These are phyloP conservation scores for Bidens hawaiensis DNA, from an alignment of 140 eudicot species.

Conservation along the genomic window DNA sequence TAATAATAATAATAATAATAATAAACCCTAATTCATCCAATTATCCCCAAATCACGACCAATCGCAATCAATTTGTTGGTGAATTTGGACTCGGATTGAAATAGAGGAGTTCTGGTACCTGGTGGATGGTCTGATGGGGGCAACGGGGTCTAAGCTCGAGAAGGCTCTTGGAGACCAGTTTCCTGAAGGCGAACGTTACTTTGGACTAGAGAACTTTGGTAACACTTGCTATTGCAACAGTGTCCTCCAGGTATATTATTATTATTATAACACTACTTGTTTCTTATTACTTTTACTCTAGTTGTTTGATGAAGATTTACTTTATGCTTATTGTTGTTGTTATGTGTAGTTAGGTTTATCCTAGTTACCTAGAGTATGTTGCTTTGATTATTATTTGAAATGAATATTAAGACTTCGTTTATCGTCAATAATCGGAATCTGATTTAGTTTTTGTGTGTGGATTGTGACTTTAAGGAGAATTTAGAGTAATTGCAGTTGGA, in stretches of 20 bases:
- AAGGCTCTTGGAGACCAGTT: conserved; percentile 92
- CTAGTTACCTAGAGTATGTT: not conserved
- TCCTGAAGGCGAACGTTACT: conserved; percentile 90
- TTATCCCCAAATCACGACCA: not conserved
- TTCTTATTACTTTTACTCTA: not conserved
- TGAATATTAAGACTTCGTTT: not conserved
- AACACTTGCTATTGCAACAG: conserved; percentile 93
- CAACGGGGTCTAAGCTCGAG: conserved; percentile 89
- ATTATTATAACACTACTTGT: no score
- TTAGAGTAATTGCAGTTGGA: no score
- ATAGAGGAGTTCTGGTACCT: conserved; percentile 59
- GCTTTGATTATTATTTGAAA: not conserved
- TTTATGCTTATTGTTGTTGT: conserved; percentile 10
- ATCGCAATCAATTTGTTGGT: not conserved
- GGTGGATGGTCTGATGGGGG: conserved; percentile 86
- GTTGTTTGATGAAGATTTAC: not conserved
- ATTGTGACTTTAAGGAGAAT: no score
- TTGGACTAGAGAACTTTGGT: conserved; percentile 85
- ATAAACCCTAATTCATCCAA: conserved; percentile 2
- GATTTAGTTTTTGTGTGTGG: no score
- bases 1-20: no score
- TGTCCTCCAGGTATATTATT: conserved; percentile 61
- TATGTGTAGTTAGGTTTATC: not conserved
- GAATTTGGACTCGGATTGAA: conserved; percentile 7
- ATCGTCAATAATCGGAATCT: not conserved